Evolutionary conservation across 371 early-diverging fungal genomes (phyloP), one percentile per base, ranked within the genome.

Genomic region (Apophysomyces ossiformis): DNA sequence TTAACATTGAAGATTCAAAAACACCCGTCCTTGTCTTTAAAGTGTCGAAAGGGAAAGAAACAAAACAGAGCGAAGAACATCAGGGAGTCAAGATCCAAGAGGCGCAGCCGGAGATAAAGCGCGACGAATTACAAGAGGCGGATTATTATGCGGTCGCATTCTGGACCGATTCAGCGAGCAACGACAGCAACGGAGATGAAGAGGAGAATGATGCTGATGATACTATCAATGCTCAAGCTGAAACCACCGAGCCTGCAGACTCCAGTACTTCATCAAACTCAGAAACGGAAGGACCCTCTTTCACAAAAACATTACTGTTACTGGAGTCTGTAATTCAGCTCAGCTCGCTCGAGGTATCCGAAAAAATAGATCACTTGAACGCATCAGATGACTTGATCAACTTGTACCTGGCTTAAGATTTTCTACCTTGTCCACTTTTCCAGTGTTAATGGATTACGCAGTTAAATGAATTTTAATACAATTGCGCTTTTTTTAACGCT

Each of bases 11-110:
- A 60, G 92, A 91, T 50, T 75, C 89, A 0, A 86, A 71, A 37
- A 66, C 83, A 0, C 87, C 92, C 0, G 93, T 91, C 15, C 73
- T 93, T 15, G 93, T 93, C 2, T 41, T 93, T 41, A 89, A 91
- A 69, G 76, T 85, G 18, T 39, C 66, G 7, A 81, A 79, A 37
- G 54, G 54, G 50, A 61, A 18, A 11, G 37, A 36, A 46, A 21
- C 54, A 7, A 54, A 71, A 6, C 50, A 57, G n/a, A 16, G 44
- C 11, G 37, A 46, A 4, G 38, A 37, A 0, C 65, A 58, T n/a
- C 41, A 50, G 13, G 57, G 68, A 32, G 63, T 71, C 26, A 62
- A 74, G 44, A 69, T 69, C 16, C 68, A 72, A 35, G 73, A 76
- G 21, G 45, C 58, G 0, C 58, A 61, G 3, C 77, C 78, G 4